Base-by-base conservation (phyloP, 345 rosid genomes). In the Corymbia maculata region DNA sequence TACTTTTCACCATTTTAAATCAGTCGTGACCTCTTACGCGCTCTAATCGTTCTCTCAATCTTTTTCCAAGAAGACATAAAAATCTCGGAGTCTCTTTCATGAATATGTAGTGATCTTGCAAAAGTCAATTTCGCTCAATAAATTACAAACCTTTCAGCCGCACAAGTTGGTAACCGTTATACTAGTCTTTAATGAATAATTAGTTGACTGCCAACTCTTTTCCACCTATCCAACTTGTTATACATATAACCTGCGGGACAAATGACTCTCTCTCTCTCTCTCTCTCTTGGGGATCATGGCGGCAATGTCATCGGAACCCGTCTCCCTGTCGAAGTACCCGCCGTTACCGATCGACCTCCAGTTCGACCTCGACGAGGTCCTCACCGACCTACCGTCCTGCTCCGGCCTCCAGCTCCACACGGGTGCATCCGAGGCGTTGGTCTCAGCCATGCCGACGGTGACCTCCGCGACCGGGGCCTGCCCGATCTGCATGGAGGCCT, bases 401-500 rank as follows among this genome's bases (percentile, higher is more conserved):
- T 53, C n/a, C 26, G 13, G n/a, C 68, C 16, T 79, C 52, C 47
- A 2, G 16, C 28, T 1, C 52, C 14, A 75, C 79, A 2, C 4
- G 44, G 52, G 8, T 16, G 13, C 2, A 0, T 36, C 44, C 17
- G 66, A 52, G 36, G 9, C 9, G 85, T 50, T 8, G 50, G 13
- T 30, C 13, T 82, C 3, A 70, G 85, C 49, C 64, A 36, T 51
- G 80, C 51, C 42, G 66, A 9, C 24, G 42, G 61, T 15, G 82
- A 19, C 82, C 82, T 42, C 49, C 26, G 2, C 2, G 13, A 1
- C 49, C 49, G 82, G 82, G 44, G 82, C 1, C 10, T 90, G 92
- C 79, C 85, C 88, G 53, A 79, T 90, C 7, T 90, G 92, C 88
- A 88, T 88, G 89, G 92, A 90, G 53, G 49, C 88, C 24, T 88